Evolutionary conservation across 129 eudicot genomes (phyloP).

Genomic region (Scalesia atractyloides): DNA sequence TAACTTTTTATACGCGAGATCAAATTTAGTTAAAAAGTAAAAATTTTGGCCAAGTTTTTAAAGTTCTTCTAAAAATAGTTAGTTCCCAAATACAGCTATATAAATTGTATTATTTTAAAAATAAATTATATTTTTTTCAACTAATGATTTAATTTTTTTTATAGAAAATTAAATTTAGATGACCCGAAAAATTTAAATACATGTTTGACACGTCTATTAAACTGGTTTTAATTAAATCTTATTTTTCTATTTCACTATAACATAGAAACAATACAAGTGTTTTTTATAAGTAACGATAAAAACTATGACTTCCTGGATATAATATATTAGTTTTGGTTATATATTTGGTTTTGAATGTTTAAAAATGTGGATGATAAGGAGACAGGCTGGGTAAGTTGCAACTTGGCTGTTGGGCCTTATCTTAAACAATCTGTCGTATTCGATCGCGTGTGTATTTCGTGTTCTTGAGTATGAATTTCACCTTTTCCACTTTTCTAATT

Average conservation of each 20-base stretch:
- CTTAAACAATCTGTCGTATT: background rate
- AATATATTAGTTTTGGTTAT: background rate
- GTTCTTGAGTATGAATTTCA: background rate
- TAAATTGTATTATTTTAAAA: background rate
- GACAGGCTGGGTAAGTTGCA: constrained; percentile 7
- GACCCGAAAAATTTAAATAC: too few relatives aligned
- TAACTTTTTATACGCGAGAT: too few relatives aligned
- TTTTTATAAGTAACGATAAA: too few relatives aligned
- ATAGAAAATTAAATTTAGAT: background rate
- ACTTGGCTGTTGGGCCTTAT: background rate
- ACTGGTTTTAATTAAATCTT: background rate
- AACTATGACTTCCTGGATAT: too few relatives aligned
- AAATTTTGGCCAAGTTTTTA: too few relatives aligned
- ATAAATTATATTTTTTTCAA: background rate
- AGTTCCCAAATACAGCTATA: background rate
- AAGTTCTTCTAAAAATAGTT: background rate
- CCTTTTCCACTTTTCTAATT: background rate
- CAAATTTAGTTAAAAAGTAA: too few relatives aligned
- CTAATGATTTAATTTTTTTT: too few relatives aligned
- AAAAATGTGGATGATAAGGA: constrained; percentile 8
- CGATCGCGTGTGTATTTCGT: background rate
- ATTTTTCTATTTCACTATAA: background rate
- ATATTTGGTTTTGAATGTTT: background rate
- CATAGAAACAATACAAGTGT: background rate
- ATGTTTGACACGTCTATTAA: background rate